Conservation (phyloP, 176 grass and related monocot genomes). For the Bonia amplexicaulis region DNA sequence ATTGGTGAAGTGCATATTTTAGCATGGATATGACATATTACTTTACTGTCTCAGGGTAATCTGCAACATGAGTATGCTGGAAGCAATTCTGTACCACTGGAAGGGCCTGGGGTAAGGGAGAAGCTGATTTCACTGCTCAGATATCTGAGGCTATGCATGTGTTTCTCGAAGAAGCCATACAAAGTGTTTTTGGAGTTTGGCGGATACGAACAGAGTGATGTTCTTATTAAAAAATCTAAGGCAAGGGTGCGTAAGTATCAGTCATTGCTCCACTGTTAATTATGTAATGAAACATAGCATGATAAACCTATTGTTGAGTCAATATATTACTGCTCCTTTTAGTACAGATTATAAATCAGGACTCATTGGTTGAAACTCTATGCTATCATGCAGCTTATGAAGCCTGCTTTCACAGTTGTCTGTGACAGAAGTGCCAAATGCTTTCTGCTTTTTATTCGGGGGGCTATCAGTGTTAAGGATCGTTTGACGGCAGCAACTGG, state of each 20-base stretch:
- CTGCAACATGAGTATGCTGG: slow-evolving; percentile 84
- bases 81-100: slow-evolving; percentile 52
- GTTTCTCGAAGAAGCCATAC: slow-evolving; percentile 91
- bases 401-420: slow-evolving; percentile 78
- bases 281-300: neutral
- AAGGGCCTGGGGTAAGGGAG: slow-evolving; percentile 41
- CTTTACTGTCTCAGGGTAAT: slow-evolving; percentile 60
- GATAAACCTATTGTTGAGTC: neutral
- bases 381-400: slow-evolving; percentile 65
- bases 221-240: slow-evolving; percentile 80
- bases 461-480: slow-evolving; percentile 84
- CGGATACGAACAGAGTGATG: slow-evolving; percentile 43
- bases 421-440: slow-evolving; percentile 56
- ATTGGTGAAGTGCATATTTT: neutral
- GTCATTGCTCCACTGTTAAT: slow-evolving; percentile 18
- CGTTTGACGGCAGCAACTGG: slow-evolving; percentile 79
- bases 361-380: slow-evolving; percentile 14
- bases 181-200: slow-evolving; percentile 74
- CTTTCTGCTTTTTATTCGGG: slow-evolving; percentile 89
- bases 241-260: slow-evolving; percentile 98
- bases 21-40: neutral
- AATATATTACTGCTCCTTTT: neutral
- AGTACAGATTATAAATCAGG: slow-evolving; percentile 8
- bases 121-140: slow-evolving; percentile 57
- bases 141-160: slow-evolving; percentile 73